Evolutionary conservation across 345 rosid genomes (phyloP), one percentile per base, ranked within the genome.

Genomic region (Dimocarpus longan): DNA sequence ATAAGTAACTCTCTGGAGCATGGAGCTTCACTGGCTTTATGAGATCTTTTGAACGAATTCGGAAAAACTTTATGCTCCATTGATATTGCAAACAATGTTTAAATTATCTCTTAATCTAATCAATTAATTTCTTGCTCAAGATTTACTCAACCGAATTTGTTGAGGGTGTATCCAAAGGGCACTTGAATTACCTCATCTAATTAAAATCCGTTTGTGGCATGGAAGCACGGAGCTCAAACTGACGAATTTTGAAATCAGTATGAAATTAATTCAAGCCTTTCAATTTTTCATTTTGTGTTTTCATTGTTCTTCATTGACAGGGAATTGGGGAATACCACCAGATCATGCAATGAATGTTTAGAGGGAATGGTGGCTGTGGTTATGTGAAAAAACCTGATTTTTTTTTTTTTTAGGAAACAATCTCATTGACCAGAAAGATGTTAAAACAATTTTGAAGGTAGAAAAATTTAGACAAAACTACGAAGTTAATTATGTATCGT

Each of bases 141-240:
- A 83, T 95, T 95, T 79, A 92, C 99, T 28, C 99, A 91, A 81
- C 74, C 75, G 82, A 95, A 93, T 83, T 74, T 95, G 71, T 76
- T 95, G 70, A 86, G 99, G 83, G 84, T 95, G 48, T 95, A 86
- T 81, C 99, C 98, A 3, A 95, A 90, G 86, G 93, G 93, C 19
- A 87, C 83, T 28, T 88, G 99, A 10, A 75, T 95, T 7, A 73
- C 82, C 79, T 95, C 99, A 42, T 91, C 99, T 13, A 95, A 95
- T 78, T 95, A 93, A 85, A 82, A 91, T 80, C 98, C 99, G 13
- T 81, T 89, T 5, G 57, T 91, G 59, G 97, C 97, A 24, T 95
- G 98, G 98, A 89, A 80, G 81, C 94, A 91, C 75, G 99, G 97
- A 81, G 99, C 99, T 86, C 99, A 95, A 84, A 93, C n/a, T 16